Conservation (phyloP, 495 filamentous ascomycete genomes). For the Cladorrhinum samala region DNA sequence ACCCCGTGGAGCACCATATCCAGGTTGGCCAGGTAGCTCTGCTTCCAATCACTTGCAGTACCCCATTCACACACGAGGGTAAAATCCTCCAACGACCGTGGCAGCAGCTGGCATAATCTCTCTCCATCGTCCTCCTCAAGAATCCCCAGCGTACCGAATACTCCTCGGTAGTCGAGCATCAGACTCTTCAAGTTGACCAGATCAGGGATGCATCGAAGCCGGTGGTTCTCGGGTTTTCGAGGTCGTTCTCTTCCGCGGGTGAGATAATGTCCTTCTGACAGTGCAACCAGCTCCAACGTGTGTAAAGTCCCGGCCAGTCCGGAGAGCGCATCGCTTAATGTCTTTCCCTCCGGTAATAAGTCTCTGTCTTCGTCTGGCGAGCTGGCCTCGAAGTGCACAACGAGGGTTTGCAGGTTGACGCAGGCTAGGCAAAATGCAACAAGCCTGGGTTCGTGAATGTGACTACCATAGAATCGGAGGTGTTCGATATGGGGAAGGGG, state of each 20-base stretch:
- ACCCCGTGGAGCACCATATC: conserved; percentile 31
- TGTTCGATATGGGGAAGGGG: conserved; percentile 26
- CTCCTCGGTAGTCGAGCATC: conserved; percentile 28
- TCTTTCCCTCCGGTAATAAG: conserved; percentile 25
- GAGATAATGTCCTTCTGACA: conserved; percentile 28
- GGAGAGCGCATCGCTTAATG: conserved; percentile 22
- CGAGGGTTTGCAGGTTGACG: conserved; percentile 22
- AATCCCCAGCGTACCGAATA: conserved; percentile 30
- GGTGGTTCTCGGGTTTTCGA: conserved; percentile 31
- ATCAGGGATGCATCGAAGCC: conserved; percentile 26
- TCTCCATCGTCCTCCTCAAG: conserved; percentile 31
- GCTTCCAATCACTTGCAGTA: conserved; percentile 28
- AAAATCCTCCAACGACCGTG: conserved; percentile 24
- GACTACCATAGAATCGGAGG: conserved; percentile 29
- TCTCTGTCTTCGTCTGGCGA: conserved; percentile 27
- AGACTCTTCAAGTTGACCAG: conserved; percentile 20
- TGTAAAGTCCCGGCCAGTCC: conserved; percentile 18
- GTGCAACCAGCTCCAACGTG: conserved; percentile 24
- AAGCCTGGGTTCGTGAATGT: conserved; percentile 26
- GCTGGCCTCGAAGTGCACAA: conserved; percentile 27
- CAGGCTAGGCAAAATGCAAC: conserved; percentile 25
- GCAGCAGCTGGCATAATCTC: conserved; percentile 25
- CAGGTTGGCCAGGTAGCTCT: conserved; percentile 26
- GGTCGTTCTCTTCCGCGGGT: conserved; percentile 28
- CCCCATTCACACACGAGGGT: conserved; percentile 31